Evolutionary conservation across 2,329 filamentous ascomycete species (phyloP).

Genomic region (Xylaria sp.): DNA sequence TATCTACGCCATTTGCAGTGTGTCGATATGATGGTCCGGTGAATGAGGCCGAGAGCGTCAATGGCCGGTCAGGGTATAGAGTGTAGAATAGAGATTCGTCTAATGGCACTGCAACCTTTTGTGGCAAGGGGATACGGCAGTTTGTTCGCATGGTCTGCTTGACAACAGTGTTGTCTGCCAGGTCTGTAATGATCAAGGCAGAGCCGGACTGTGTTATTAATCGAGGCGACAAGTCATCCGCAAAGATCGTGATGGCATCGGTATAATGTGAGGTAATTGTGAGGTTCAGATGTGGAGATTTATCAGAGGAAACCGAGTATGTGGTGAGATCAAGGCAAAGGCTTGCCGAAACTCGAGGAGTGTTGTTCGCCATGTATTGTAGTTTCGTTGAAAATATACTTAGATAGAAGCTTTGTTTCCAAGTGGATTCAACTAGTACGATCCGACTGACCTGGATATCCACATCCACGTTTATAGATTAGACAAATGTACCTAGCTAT

Average conservation of each 20-base stretch:
- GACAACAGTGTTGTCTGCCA: background rate
- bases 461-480: background rate
- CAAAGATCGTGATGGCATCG: background rate
- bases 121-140: conserved; percentile 2
- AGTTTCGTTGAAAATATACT: background rate
- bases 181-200: background rate
- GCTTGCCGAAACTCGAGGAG: background rate
- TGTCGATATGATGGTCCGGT: background rate
- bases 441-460: background rate
- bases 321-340: background rate
- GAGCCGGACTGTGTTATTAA: background rate
- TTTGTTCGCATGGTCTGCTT: conserved; percentile 1
- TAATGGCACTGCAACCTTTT: background rate
- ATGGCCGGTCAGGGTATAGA: background rate
- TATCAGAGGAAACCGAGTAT: background rate
- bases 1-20: background rate
- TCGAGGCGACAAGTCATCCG: background rate
- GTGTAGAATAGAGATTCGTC: background rate
- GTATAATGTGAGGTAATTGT: background rate
- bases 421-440: background rate
- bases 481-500: background rate
- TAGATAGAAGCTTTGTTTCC: background rate
- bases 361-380: background rate
- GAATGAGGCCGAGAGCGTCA: background rate
- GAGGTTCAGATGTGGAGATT: background rate